phyloP scores from a whole-genome alignment of 2,329 filamentous ascomycete species.

The Emmonsiellopsis sp. region DNA sequence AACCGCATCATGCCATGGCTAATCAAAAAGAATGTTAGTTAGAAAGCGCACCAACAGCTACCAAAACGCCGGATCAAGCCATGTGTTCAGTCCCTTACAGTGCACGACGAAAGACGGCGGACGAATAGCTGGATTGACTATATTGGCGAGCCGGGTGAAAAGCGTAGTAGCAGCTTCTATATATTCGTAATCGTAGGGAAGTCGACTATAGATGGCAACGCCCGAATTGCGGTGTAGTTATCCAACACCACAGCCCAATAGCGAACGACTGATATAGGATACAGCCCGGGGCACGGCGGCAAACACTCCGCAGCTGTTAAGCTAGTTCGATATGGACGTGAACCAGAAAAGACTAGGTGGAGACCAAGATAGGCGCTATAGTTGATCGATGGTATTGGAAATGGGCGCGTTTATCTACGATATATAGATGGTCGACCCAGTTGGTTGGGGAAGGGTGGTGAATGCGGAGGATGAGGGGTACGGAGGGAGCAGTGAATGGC shows the following conservation, averaged over 20 bases:
- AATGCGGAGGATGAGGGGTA: too few relatives aligned
- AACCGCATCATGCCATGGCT: conserved; percentile 32
- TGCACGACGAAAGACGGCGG: not conserved
- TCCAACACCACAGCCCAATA: not conserved
- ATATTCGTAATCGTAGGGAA: not conserved
- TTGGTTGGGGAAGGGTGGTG: too few relatives aligned
- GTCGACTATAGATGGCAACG: not conserved
- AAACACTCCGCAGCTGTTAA: not conserved
- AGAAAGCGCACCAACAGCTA: conserved; percentile 4
- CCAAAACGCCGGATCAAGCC: conserved; percentile 2
- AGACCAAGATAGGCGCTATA: not conserved
- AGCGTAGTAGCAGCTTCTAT: not conserved
- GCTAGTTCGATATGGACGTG: not conserved
- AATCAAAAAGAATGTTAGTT: conserved; percentile 7
- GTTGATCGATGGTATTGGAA: not conserved
- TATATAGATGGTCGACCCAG: not conserved
- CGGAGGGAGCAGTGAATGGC: too few relatives aligned
- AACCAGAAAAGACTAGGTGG: not conserved
- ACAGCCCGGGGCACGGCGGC: too few relatives aligned
- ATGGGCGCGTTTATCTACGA: not conserved
- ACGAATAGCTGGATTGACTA: not conserved
- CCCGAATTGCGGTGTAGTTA: not conserved
- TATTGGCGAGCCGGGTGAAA: not conserved
- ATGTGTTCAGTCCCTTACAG: conserved; percentile 3
- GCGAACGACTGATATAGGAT: not conserved